Evolutionary conservation across 106 monocot species (phyloP), one percentile per base, ranked within the genome.

Genomic region (Gastrodia elata): DNA sequence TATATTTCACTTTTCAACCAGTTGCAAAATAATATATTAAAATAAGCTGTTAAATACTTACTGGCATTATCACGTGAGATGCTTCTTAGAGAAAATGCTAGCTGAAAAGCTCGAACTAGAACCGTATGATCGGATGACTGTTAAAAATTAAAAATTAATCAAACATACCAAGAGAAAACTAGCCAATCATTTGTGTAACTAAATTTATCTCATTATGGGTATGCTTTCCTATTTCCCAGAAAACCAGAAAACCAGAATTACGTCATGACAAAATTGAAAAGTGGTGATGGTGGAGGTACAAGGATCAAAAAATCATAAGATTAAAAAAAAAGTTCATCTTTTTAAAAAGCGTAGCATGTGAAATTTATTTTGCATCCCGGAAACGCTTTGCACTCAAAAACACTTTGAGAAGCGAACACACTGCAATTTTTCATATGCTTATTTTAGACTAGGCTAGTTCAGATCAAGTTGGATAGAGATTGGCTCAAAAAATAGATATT

Each of bases 1-100:
- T 61, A 61, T 13, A 61, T 61, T 27, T 11, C 4, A 61, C 20
- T 30, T 33, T 61, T 13, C 32, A 61, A 30, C 13, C 27, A 61
- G 59, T 61, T 61, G 28, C 61, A 30, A 14, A 61, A 61, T 11
- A 27, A 32, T 61, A 28, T 13, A 61, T 30, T 61, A 3, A 32
- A 30, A 32, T 32, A 30, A 61, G 32, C 27, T 3, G 30, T 32
- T 67, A 38, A 61, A 39, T 75, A 84, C 90, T 93, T 83, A 97
- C 97, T 79, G 38, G 80, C 83, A 72, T 72, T 69, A 70, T 84
- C 76, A 75, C 84, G 73, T 40, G 97, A 88, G 43, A 90, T 56
- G n/a, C 74, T 83, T 77, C 84, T 90, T 25, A 97, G 69, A 81
- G 97, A 92, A 78, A 97, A 86, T 75, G 92, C 88, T 65, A 97